Base-by-base conservation (phyloP, 202 grass and related monocot genomes). In the Saccharum hybrid region DNA sequence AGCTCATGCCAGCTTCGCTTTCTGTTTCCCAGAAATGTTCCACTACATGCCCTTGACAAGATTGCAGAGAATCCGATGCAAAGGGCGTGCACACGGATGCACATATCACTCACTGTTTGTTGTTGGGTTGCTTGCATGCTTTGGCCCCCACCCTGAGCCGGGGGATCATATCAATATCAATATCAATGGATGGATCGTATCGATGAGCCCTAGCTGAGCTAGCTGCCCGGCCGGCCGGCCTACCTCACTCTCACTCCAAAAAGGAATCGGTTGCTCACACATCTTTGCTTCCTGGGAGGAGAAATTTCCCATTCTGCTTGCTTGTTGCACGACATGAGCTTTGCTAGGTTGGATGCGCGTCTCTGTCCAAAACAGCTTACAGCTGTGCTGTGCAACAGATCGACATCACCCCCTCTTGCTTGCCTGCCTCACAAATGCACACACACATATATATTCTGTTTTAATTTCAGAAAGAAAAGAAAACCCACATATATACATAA, bases 21-120 rank as follows among this genome's bases (percentile, higher is more conserved):
- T 63, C 48, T 70, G 38, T 81, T 70, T 28, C 62, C 51, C 76
- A 41, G 49, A 72, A 45, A 76, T 12, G 36, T 63, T 62, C 68
- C 22, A 40, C 30, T 31, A 19, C 40, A 62, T 28, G 56, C 41
- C 68, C 31, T 68, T 81, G 87, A 86, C 87, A 86, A 86, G 88
- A 89, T 62, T 56, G 45, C 48, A 79, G 83, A 74, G 88, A 86
- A 86, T 90, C 88, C 83, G 74, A 90, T 86, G 88, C 79, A 64
- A 56, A 72, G 79, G 30, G 77, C 71, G 52, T 65, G 81, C 74
- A 38, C 63, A 48, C 66, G 59, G 49, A 63, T 22, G 61, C 70
- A 75, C 21, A 36, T 23, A 16, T 76, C 81, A 67, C 38, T 39
- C 46, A 54, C 49, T 39, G 65, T 21, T 88, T 84, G 45, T 59